Percentiles rank a stretch among this genome's conserved stretches.
phyloP scores from a whole-genome alignment of 257 asterid genomes.

The Echium plantagineum region DNA sequence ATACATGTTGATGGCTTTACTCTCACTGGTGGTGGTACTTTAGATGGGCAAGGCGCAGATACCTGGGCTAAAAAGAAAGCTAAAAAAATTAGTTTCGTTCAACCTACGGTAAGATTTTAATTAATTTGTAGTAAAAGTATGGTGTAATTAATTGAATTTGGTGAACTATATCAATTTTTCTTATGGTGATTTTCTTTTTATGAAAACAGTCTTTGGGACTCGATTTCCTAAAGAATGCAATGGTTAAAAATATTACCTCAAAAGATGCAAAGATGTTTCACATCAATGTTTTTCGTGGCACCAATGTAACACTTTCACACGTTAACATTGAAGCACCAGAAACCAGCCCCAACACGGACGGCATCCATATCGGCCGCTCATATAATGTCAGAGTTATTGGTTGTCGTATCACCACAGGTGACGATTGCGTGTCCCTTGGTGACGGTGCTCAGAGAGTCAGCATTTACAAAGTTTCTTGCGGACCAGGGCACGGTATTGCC shows the following conservation, averaged over 20 bases:
- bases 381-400: not conserved
- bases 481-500: constrained; percentile 13
- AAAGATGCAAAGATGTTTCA: constrained; percentile 9
- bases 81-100: too few relatives aligned
- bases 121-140: too few relatives aligned
- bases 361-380: constrained; percentile 11
- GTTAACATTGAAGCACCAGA: not conserved
- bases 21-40: too few relatives aligned
- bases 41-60: too few relatives aligned
- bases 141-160: too few relatives aligned
- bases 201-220: too few relatives aligned
- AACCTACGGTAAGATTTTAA: too few relatives aligned
- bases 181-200: too few relatives aligned
- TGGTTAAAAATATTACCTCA: not conserved
- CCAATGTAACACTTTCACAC: not conserved
- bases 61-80: too few relatives aligned
- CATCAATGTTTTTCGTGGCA: not conserved
- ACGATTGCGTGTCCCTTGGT: constrained; percentile 13
- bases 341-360: constrained; percentile 15
- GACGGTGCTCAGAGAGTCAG: constrained; percentile 3
- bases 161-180: too few relatives aligned
- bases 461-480: constrained; percentile 1
- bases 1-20: too few relatives aligned
- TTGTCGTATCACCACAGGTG: constrained; percentile 6
- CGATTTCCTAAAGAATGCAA: not conserved